Evolutionary conservation across 2,329 filamentous ascomycete species (phyloP), one percentile per base, ranked within the genome.

Genomic region (Monilinia fructigena): DNA sequence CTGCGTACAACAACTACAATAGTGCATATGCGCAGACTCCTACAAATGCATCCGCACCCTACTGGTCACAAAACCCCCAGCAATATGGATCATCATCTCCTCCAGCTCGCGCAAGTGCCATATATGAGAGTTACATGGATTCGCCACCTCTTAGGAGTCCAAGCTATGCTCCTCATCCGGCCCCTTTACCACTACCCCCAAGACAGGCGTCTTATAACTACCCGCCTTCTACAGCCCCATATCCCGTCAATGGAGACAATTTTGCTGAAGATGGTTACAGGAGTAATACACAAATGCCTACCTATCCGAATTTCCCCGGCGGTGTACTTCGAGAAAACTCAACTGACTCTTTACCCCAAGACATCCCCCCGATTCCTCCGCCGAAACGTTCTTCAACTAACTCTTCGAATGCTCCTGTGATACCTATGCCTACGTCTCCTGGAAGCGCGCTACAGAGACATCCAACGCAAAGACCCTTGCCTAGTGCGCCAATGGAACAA

Each of bases 1-100:
- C 53, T 77, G 88, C 56, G 83, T 85, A 78, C 82, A 55, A 85
- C 81, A 55, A 78, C 80, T 73, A 73, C 59, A 72, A 69, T 58
- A 54, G 45, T 10, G 56, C 66, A 61, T 65, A 68, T 66, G 63
- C 70, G 79, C 56, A 80, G 48, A 76, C 78, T 4, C 81, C 83
- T 66, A 78, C 80, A 53, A 75, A 75, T 2, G 76, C 77, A 48
- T 82, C 81, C 76, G 74, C 78, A 2, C 45, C 67, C 18, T 72
- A 72, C 59, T 75, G 72, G 69, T 66, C 60, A 23, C 68, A 70
- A 42, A 68, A 58, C 56, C 60, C 69, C 20, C 68, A 69, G 56
- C 73, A 73, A 58, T 70, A 73, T 53, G 68, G 67, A 38, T 55
- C 69, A 28, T 68, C 72, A 55, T 71, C 72, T 40, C 69, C 70